A percentile compares a stretch with the other conserved stretches of the same genome.
Evolutionary conservation across 164 flowering plant species (phyloP).

Genomic region (Sedum album): DNA sequence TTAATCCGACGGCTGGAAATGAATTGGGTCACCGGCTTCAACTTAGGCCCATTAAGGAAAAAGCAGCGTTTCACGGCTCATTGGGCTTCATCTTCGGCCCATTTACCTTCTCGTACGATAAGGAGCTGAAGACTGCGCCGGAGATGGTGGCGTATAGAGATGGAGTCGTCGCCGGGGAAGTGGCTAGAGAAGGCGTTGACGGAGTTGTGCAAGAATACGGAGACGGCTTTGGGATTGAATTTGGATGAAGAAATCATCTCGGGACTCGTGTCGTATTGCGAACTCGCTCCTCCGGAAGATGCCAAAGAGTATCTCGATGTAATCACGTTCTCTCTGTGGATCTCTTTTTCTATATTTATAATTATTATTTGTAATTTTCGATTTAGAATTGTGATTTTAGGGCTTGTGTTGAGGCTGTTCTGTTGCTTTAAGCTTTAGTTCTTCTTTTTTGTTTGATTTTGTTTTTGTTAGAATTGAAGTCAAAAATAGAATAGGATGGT

Average conservation of each 20-base stretch:
- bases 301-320: slow-evolving; percentile 95
- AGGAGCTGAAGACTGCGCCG: neutral
- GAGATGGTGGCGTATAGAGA: no score
- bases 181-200: slow-evolving; percentile 79
- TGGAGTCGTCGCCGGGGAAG: slow-evolving; percentile 46
- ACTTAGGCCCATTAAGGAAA: neutral
- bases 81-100: no score
- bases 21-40: no score
- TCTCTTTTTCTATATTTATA: neutral
- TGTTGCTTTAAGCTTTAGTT: neutral
- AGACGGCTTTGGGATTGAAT: slow-evolving; percentile 51
- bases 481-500: no score
- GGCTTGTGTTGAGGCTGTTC: neutral
- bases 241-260: slow-evolving; percentile 71
- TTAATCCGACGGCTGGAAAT: no score
- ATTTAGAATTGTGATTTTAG: neutral
- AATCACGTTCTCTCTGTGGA: slow-evolving; percentile 12
- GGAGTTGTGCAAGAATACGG: slow-evolving; percentile 45
- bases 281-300: slow-evolving; percentile 74
- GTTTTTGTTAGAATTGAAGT: no score
- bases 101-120: no score
- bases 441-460: neutral
- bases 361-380: neutral
- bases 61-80: neutral
- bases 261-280: slow-evolving; percentile 92